Evolutionary conservation across 2,329 filamentous ascomycete species (phyloP).

Genomic region (Graphilbum sp.): DNA sequence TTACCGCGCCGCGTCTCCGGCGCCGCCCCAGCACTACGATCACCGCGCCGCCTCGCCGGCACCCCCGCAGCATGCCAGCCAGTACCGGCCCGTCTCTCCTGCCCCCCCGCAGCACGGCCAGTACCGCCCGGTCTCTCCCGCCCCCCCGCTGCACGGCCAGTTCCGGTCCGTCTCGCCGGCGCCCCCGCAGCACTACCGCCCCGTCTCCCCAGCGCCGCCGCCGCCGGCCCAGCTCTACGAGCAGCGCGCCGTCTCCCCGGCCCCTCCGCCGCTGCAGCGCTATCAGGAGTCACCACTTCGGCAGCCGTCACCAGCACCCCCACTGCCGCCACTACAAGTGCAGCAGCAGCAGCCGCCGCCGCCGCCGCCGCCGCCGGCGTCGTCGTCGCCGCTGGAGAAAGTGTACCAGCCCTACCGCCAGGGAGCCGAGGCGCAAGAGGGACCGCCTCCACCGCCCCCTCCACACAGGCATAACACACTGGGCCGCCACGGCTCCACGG

Average conservation of each 20-base stretch:
- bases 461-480: slow-evolving; percentile 53
- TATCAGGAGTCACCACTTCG: no score
- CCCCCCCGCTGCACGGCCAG: background rate
- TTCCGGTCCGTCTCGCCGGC: background rate
- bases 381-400: slow-evolving; percentile 4
- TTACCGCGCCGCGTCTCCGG: background rate
- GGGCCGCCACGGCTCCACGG: slow-evolving; percentile 15
- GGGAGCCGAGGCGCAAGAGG: slow-evolving; percentile 26
- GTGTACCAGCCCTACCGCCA: slow-evolving; percentile 11
- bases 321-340: background rate
- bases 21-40: background rate
- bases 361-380: slow-evolving; percentile 7
- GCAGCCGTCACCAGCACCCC: no score
- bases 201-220: background rate
- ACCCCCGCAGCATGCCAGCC: background rate
- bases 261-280: background rate
- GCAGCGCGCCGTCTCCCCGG: background rate
- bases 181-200: slow-evolving; percentile 3
- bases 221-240: background rate
- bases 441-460: slow-evolving; percentile 65
- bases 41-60: background rate
- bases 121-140: background rate
- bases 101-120: background rate
- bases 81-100: background rate
- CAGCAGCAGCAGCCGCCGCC: background rate